Base-by-base conservation (phyloP, 306 rosid species). In the Prosopis cineraria region DNA sequence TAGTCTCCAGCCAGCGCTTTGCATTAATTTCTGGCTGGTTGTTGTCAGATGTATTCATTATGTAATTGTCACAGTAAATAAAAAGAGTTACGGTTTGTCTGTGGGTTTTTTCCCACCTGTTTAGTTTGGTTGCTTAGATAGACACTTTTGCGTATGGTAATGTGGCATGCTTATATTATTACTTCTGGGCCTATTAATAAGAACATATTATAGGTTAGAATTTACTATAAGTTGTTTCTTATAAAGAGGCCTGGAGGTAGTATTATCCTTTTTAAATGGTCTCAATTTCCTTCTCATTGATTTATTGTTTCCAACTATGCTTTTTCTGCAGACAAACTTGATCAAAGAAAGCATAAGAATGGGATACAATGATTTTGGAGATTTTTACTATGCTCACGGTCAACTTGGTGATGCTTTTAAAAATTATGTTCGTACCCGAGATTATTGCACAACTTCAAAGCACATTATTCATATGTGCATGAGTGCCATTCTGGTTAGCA, bases 351-450 rank as follows among this genome's bases (percentile, higher is more conserved):
- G 98, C 85, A 93, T 96, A 81, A 83, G 99, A 85, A 96, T 96
- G 99, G 99, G 99, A 52, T 96, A 86, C 88, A 96, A 96, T 82
- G 99, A 96, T 82, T 93, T 96, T 86, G 99, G 98, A 75, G 99
- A 96, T 83, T 96, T 93, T 78, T 88, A 84, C 80, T 96, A 91
- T 86, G 82, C 97, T 74, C 98, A 91, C 31, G 99, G 99, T 82
- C 89, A 88, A 31, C 82, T 96, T 64, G 96, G 90, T 63, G 99
- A 96, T 40, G 98, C 99, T 30, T 96, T 96, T 75, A 96, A 96
- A 79, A 89, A 81, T 85, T 96, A 93, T 83, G 92, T 89, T 2
- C 97, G 99, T 19, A 96, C 99, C 17, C 98, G 99, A 17, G 99
- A 96, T 89, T 96, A 96, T 80, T 96, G 99, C 84, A 96, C 94